Evolutionary conservation across 2,329 filamentous ascomycete species (phyloP).

Genomic region (Arthrocladium fulminans): DNA sequence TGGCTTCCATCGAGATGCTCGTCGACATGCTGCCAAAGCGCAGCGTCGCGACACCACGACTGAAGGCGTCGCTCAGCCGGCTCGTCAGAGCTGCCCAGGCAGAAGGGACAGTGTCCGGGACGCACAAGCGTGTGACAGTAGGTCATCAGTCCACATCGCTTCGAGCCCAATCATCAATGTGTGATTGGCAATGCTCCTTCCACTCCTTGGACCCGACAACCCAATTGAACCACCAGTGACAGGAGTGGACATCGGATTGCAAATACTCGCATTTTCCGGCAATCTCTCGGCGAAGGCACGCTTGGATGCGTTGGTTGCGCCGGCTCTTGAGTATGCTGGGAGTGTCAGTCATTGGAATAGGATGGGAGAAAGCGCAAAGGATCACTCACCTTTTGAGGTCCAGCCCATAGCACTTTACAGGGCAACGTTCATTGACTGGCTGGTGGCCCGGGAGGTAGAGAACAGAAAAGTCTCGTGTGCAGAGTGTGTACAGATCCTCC

Average conservation of each 20-base stretch:
- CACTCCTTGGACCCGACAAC: constrained; percentile 9
- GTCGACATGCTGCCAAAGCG: no score
- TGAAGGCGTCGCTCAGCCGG: constrained; percentile 7
- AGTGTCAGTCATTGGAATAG: no score
- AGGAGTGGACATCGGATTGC: constrained; percentile 12
- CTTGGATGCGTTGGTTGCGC: constrained; percentile 12
- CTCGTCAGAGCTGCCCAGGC: not conserved
- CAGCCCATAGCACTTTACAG: not conserved
- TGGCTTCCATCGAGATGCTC: no score
- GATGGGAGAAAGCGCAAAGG: not conserved
- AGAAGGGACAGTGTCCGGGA: constrained; percentile 12
- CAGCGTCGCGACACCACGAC: no score
- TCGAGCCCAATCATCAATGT: constrained; percentile 9
- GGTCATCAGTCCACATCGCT: constrained; percentile 11
- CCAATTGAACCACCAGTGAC: constrained; percentile 13
- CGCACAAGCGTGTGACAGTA: constrained; percentile 14
- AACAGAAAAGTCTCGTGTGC: not conserved
- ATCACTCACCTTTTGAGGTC: not conserved
- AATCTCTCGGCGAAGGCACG: constrained; percentile 11
- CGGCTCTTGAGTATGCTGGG: constrained; percentile 10
- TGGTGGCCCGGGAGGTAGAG: no score
- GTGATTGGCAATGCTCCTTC: constrained; percentile 13
- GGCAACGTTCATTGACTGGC: not conserved
- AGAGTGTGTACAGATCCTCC: not conserved
- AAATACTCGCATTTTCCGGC: not conserved